phyloP scores from a whole-genome alignment of 164 flowering plant species.

The Chloranthus sessilifolius region DNA sequence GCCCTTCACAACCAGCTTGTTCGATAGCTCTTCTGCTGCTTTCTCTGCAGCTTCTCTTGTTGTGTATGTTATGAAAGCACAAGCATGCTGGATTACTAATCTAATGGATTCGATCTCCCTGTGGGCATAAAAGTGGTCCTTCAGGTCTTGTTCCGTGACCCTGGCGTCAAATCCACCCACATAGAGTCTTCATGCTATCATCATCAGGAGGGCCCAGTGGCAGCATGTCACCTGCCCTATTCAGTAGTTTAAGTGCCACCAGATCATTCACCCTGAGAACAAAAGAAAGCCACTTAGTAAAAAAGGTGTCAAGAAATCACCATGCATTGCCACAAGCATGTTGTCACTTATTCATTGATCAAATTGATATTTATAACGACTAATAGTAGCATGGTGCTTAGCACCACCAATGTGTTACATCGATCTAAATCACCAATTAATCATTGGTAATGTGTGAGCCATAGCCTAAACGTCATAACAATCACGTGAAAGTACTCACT shows the following conservation, averaged over 20 bases:
- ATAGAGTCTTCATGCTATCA: slow-evolving; percentile 81
- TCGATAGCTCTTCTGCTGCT: slow-evolving; percentile 92
- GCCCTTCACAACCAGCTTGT: slow-evolving; percentile 86
- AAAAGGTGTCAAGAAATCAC: too few relatives aligned
- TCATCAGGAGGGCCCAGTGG: slow-evolving; percentile 82
- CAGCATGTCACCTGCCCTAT: slow-evolving; percentile 95
- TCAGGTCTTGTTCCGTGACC: slow-evolving; percentile 77
- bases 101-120: slow-evolving; percentile 93
- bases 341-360: too few relatives aligned
- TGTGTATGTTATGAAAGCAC: slow-evolving; percentile 95
- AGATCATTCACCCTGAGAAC: slow-evolving; percentile 85
- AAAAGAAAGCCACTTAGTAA: too few relatives aligned
- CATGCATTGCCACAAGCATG: too few relatives aligned
- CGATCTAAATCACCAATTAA: too few relatives aligned
- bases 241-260: slow-evolving; percentile 81
- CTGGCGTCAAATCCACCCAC: slow-evolving; percentile 87
- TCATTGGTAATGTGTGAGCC: too few relatives aligned
- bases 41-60: slow-evolving; percentile 93
- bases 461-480: too few relatives aligned
- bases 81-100: slow-evolving; percentile 72
- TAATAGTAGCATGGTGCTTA: too few relatives aligned
- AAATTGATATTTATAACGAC: too few relatives aligned
- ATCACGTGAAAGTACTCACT: too few relatives aligned
- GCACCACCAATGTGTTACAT: too few relatives aligned
- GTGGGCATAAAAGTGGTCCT: slow-evolving; percentile 84